Conservation (phyloP, 495 filamentous ascomycete genomes). For the Venustampulla echinocandica region DNA sequence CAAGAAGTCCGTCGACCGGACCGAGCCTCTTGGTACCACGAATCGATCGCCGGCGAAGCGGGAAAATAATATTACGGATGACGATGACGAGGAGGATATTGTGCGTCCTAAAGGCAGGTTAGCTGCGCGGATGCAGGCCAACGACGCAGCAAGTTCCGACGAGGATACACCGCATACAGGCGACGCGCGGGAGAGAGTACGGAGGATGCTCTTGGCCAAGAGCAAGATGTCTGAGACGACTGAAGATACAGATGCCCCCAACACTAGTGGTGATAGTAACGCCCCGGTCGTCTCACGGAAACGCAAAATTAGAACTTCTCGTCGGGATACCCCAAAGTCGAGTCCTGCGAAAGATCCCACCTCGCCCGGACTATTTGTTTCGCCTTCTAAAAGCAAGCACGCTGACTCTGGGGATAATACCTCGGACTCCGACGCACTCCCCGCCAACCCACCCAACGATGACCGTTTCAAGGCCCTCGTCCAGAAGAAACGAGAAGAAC, state of each 20-base stretch:
- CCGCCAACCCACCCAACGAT: conserved; percentile 39
- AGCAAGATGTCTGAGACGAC: conserved; percentile 16
- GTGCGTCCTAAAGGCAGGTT: conserved; percentile 59
- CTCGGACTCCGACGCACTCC: conserved; percentile 39
- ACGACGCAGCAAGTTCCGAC: conserved; percentile 16
- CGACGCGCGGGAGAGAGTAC: conserved; percentile 18
- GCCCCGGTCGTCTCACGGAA: conserved; percentile 17
- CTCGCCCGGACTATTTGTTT: conserved; percentile 38
- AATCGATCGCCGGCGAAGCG: conserved; percentile 14
- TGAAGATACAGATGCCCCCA: conserved; percentile 2
- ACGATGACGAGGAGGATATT: conserved; percentile 42
- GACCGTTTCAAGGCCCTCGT: conserved; percentile 59
- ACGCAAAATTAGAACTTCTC: conserved; percentile 16
- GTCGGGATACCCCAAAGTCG: conserved; percentile 24
- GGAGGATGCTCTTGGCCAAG: conserved; percentile 11
- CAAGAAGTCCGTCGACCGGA: conserved; percentile 7
- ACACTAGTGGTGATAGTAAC: conserved; percentile 19
- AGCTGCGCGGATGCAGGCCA: conserved; percentile 56
- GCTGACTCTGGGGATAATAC: conserved; percentile 9
- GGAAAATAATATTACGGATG: conserved; percentile 26
- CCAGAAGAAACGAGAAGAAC: conserved; percentile 60
- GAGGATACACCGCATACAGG: conserved; percentile 9
- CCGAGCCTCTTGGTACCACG: neutral
- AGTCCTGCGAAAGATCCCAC: conserved; percentile 25
- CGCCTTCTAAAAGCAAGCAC: conserved; percentile 26